These are phyloP conservation scores for Parmales sp. DNA, from an alignment of 108 stramenopile genomes.

Conservation along the genomic window DNA sequence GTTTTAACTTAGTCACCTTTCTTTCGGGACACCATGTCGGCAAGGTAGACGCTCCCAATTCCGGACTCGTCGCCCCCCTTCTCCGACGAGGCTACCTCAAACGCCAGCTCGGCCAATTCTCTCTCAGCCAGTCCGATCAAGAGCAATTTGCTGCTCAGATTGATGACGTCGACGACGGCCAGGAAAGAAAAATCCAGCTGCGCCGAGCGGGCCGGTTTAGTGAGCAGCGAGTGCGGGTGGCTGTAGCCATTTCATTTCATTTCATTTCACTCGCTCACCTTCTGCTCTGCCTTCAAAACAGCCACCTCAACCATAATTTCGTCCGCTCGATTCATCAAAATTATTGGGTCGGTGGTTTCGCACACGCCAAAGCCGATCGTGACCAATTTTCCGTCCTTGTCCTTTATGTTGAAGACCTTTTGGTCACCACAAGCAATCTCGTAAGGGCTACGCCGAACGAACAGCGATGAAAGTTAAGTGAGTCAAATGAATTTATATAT, in stretches of 20 bases:
- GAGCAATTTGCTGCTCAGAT: conserved; percentile 19
- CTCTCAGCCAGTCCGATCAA: conserved; percentile 17
- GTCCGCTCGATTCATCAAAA: conserved; percentile 28
- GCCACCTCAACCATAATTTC: conserved; percentile 16
- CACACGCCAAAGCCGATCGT: conserved; percentile 58
- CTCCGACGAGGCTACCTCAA: neutral
- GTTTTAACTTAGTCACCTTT: no score
- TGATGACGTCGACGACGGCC: conserved; percentile 35
- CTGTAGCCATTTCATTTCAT: no score
- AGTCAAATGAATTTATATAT: no score
- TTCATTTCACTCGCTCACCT: no score
- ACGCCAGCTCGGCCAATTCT: conserved; percentile 17
- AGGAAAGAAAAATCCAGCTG: conserved; percentile 19
- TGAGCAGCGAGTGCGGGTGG: no score
- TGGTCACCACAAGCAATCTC: conserved; percentile 43
- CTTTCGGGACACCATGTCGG: conserved; percentile 15
- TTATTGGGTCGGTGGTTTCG: conserved; percentile 62
- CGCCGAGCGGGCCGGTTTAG: no score
- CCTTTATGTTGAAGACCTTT: conserved; percentile 47
- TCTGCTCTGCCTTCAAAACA: conserved; percentile 14
- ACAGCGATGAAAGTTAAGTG: no score
- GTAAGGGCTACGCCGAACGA: conserved; percentile 18
- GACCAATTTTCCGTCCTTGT: conserved; percentile 27
- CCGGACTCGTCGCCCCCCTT: neutral
- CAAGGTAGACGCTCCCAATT: conserved; percentile 1